Base-by-base conservation (phyloP, 106 monocot genomes). In the Gastrodia elata region DNA sequence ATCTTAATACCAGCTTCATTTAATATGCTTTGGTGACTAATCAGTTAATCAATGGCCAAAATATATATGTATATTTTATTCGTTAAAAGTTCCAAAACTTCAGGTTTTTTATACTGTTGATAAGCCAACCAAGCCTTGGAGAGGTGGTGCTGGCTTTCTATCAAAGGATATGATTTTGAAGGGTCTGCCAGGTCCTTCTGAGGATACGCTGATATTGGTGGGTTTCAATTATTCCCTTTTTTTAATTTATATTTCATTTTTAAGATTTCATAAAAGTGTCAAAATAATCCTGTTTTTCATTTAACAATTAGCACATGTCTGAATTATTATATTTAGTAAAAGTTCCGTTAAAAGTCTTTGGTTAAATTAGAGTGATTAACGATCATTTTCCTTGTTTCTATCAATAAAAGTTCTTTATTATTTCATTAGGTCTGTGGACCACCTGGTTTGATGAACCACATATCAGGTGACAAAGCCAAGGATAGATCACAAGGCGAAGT, bases 401-500 rank as follows among this genome's bases (percentile, higher is more conserved):
- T n/a, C n/a, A n/a, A n/a, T n/a, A n/a, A n/a, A n/a, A 11, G 25
- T 28, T 22, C n/a, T n/a, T n/a, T n/a, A n/a, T n/a, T 74, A 49
- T 71, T 33, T 70, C 0, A 71, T 65, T 83, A 96, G 95, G 95
- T 96, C 2, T 97, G 96, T 80, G 96, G 96, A 20, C 92, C 92
- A 10, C 96, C 92, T 26, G 96, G 96, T 39, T 81, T 97, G 92
- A 92, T 97, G 96, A 77, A 90, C 32, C 96, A 97, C 68, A 81
- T 92, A 78, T 97, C 92, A 55, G 96, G 96, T 48, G 88, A 86
- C 70, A 97, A 92, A 52, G 96, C 92, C 69, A 82, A 87, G 71
- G 89, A 92, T 65, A 77, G 86, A 77, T 80, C 92, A 39, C 96
- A 97, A 86, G 96, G 96, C 48, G 88, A 88, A 89, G 95, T 96